Evolutionary conservation across 139 green algal genomes (phyloP).

Genomic region (Haematococcus sp.): DNA sequence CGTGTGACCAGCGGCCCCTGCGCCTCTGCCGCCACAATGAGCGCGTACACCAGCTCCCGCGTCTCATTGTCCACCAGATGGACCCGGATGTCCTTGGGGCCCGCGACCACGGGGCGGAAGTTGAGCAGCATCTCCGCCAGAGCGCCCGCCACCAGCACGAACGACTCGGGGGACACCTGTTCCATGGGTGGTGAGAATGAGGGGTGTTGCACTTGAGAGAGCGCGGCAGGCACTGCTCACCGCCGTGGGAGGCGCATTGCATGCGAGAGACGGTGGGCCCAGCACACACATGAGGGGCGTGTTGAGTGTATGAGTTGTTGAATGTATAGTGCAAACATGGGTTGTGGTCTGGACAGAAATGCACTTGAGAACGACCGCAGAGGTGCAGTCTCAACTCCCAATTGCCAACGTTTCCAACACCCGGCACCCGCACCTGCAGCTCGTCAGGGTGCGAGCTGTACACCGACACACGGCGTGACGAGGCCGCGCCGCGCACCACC

Average conservation of each 20-base stretch:
- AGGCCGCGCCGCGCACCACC: slow-evolving; percentile 40
- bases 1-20: slow-evolving; percentile 31
- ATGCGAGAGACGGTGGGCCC: too few relatives aligned
- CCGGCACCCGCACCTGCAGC: slow-evolving; percentile 41
- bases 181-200: background rate
- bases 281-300: background rate
- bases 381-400: too few relatives aligned
- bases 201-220: too few relatives aligned
- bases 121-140: slow-evolving; percentile 50
- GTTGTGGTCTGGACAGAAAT: too few relatives aligned
- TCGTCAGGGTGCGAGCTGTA: slow-evolving; percentile 59
- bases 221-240: too few relatives aligned
- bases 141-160: slow-evolving; percentile 47
- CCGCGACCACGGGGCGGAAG: slow-evolving; percentile 44
- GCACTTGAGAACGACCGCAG: too few relatives aligned
- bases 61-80: slow-evolving; percentile 57
- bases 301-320: background rate
- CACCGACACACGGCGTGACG: slow-evolving; percentile 37
- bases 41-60: slow-evolving; percentile 51
- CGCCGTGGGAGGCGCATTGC: too few relatives aligned
- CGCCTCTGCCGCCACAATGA: slow-evolving; percentile 51
- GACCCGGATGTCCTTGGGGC: slow-evolving; percentile 45
- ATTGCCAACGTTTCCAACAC: background rate
- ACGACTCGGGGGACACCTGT: slow-evolving; percentile 41
- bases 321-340: too few relatives aligned